Evolutionary conservation across 116 monocot genomes (phyloP).

Genomic region (Zostera marina): DNA sequence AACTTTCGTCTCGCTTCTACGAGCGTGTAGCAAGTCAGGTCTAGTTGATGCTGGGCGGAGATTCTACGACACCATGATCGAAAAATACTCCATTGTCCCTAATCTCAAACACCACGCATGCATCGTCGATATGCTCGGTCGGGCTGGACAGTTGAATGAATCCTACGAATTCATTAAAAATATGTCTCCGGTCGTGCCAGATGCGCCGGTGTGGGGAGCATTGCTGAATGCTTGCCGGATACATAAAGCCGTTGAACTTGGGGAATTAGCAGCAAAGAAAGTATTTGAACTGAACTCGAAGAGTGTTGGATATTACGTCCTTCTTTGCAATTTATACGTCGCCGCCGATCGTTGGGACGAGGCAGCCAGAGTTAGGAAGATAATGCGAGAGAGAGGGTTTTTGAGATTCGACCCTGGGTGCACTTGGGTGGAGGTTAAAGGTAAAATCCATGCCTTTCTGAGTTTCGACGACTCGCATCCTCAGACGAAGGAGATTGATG

Average conservation of each 20-base stretch:
- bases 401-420: constrained; percentile 36
- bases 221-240: constrained; percentile 20
- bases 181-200: constrained; percentile 12
- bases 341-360: constrained; percentile 22
- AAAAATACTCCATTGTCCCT: constrained; percentile 25
- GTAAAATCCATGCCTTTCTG: constrained; percentile 31
- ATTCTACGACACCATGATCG: constrained; percentile 27
- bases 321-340: constrained; percentile 46
- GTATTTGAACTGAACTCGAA: constrained; percentile 12
- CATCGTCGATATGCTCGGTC: constrained; percentile 58
- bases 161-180: constrained; percentile 11
- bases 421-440: constrained; percentile 47
- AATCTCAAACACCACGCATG: constrained; percentile 59
- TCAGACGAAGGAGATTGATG: constrained; percentile 18
- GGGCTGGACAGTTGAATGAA: constrained; percentile 27
- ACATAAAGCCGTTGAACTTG: constrained; percentile 8
- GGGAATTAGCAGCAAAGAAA: constrained; percentile 9
- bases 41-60: constrained; percentile 36
- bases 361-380: constrained; percentile 24
- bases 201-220: constrained; percentile 11
- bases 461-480: constrained; percentile 30
- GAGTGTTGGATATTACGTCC: constrained; percentile 34
- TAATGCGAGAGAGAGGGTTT: constrained; percentile 23
- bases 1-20: constrained; percentile 46
- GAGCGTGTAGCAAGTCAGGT: constrained; percentile 46